Conservation (phyloP, 805 yeast genomes). For the Ogataea paraovalis region DNA sequence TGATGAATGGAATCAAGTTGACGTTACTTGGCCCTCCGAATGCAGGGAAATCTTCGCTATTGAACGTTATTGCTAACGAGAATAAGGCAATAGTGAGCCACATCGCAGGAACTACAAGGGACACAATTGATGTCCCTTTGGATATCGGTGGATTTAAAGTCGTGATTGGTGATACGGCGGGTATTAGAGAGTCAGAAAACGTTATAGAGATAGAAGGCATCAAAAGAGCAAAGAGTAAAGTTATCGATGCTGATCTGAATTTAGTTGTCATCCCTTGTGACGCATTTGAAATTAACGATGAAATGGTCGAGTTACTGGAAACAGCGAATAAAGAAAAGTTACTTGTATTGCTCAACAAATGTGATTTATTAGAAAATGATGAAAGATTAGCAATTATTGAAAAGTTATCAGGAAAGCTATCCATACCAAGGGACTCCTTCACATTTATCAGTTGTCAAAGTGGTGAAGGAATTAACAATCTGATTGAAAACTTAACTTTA, state of each 20-base stretch:
- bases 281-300: constrained; percentile 29
- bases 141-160: constrained; percentile 84
- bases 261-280: constrained; percentile 59
- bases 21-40: constrained; percentile 88
- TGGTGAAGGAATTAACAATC: constrained; percentile 45
- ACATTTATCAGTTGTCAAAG: constrained; percentile 59
- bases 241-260: constrained; percentile 61
- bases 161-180: constrained; percentile 89
- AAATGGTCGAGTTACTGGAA: constrained; percentile 37
- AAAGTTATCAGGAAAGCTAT: constrained; percentile 22
- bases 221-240: constrained; percentile 60
- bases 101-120: constrained; percentile 93
- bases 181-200: constrained; percentile 52
- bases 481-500: constrained; percentile 40
- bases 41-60: constrained; percentile 89
- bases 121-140: constrained; percentile 73
- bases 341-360: constrained; percentile 54
- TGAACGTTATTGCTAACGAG: constrained; percentile 70
- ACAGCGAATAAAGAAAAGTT: constrained; percentile 17
- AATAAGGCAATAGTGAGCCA: constrained; percentile 90
- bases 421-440: constrained; percentile 13
- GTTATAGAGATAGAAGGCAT: constrained; percentile 70
- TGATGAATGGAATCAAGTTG: constrained; percentile 68
- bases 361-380: constrained; percentile 39
- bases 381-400: constrained; percentile 17